A percentile compares a stretch with the other conserved stretches of the same genome.
phyloP scores from a whole-genome alignment of 805 yeast genomes.

The Candida chilensis region DNA sequence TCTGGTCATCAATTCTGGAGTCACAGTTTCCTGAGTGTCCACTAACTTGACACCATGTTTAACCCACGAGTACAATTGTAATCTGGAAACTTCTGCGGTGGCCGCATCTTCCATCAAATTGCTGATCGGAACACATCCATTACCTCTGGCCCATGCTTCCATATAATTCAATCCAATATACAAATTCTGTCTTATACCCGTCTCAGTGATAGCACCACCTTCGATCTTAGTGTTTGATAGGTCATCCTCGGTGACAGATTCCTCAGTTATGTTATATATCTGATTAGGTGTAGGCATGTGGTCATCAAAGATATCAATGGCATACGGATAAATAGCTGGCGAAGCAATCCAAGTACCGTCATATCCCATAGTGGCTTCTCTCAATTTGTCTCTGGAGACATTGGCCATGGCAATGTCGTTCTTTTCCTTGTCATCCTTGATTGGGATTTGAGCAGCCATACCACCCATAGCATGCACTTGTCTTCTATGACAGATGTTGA shows the following conservation, averaged over 20 bases:
- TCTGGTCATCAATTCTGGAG: conserved; percentile 6
- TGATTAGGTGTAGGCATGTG: conserved; percentile 15
- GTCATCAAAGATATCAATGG: conserved; percentile 8
- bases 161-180: conserved; percentile 11
- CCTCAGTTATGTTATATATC: conserved; percentile 7
- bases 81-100: conserved; percentile 13
- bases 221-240: conserved; percentile 8
- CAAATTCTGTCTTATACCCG: conserved; percentile 11
- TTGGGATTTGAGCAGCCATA: conserved; percentile 15
- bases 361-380: conserved; percentile 12
- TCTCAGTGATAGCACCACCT: conserved; percentile 6
- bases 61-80: conserved; percentile 12
- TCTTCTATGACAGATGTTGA: conserved; percentile 11
- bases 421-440: conserved; percentile 9
- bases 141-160: conserved; percentile 12
- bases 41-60: conserved; percentile 7
- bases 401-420: conserved; percentile 10
- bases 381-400: conserved; percentile 9
- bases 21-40: conserved; percentile 6
- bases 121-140: conserved; percentile 13
- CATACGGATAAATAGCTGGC: conserved; percentile 11
- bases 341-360: conserved; percentile 16
- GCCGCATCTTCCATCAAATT: conserved; percentile 15
- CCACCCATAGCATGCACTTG: conserved; percentile 16
- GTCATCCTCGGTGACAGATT: conserved; percentile 6